Evolutionary conservation across 768 basidiomycete genomes (phyloP), one percentile per base, ranked within the genome.

Genomic region (Strobilomyces dryophilus): DNA sequence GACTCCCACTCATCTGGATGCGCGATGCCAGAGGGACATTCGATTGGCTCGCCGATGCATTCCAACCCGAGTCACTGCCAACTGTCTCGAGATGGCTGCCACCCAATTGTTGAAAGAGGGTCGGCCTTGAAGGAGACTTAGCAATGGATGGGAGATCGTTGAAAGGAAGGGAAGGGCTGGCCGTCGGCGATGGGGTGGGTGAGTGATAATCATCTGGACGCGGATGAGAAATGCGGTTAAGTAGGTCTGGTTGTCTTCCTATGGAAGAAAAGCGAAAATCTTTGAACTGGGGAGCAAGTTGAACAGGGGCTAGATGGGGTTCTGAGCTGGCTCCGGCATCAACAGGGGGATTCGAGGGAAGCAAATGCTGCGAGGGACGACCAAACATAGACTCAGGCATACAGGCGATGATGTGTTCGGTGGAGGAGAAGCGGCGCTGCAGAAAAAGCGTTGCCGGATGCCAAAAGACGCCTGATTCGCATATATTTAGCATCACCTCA

Each of bases 231-330:
- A 85, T 70, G 21, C 84, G 79, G 55, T 72, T 75, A 26, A 85
- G 71, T 18, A 85, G 68, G 14, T 71, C 67, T 0, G 83, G 82
- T 53, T 71, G 66, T 60, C 79, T 75, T 27, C 83, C 83, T 37
- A 86, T 85, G 5, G 66, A 74, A 11, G 57, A 65, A 62, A 84
- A 85, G 26, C 69, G 71, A 61, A 84, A 74, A 49, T 70, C 62
- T n/a, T 73, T 56, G 51, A 81, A 74, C 40, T 56, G 57, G 21
- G 60, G 46, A 1, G 35, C 40, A 4, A 32, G 20, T 12, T 49
- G 52, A 12, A 64, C 50, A 57, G 69, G 51, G 53, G 54, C 18
- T 18, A 47, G 5, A n/a, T 47, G 40, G 8, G 54, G 45, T 21
- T 47, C 47, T 29, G 55, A 18, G 24, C 20, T 35, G 20, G 24